These are phyloP conservation scores for Cucumis variabilis DNA, from an alignment of 331 rosid genomes.

Conservation along the genomic window DNA sequence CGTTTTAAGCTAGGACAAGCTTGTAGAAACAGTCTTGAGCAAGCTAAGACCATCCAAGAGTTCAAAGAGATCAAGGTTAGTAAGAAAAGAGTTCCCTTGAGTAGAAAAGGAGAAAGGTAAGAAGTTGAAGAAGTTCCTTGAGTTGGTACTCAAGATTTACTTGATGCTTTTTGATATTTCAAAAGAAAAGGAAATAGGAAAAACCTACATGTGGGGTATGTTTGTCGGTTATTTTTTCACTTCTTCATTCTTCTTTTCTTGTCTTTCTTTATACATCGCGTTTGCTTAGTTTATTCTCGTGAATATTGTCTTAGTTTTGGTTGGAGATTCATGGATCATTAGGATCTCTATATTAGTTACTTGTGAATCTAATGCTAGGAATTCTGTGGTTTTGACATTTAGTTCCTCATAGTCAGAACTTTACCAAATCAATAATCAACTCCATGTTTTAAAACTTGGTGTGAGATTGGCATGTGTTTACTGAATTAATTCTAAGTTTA, in stretches of 20 bases:
- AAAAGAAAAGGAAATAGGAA: too few relatives aligned
- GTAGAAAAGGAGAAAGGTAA: too few relatives aligned
- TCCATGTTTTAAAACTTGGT: background rate
- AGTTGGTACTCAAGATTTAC: too few relatives aligned
- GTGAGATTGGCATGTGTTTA: too few relatives aligned
- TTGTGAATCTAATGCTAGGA: background rate
- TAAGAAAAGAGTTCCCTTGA: too few relatives aligned
- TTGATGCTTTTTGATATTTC: too few relatives aligned
- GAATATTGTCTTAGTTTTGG: background rate
- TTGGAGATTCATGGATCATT: background rate
- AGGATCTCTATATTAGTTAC: background rate
- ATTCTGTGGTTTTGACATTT: background rate
- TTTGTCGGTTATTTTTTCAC: constrained; percentile 23
- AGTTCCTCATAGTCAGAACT: background rate
- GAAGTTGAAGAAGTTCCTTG: too few relatives aligned
- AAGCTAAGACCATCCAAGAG: too few relatives aligned
- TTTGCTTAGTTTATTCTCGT: background rate
- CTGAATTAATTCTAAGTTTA: too few relatives aligned
- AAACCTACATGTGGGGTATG: constrained; percentile 80
- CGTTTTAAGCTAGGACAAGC: too few relatives aligned
- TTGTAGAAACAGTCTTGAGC: too few relatives aligned
- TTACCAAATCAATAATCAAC: background rate
- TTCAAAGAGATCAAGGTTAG: too few relatives aligned
- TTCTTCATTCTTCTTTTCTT: constrained; percentile 8
- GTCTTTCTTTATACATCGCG: background rate